Base-by-base conservation (phyloP, 495 filamentous ascomycete genomes). In the Penicillium coprophilum region DNA sequence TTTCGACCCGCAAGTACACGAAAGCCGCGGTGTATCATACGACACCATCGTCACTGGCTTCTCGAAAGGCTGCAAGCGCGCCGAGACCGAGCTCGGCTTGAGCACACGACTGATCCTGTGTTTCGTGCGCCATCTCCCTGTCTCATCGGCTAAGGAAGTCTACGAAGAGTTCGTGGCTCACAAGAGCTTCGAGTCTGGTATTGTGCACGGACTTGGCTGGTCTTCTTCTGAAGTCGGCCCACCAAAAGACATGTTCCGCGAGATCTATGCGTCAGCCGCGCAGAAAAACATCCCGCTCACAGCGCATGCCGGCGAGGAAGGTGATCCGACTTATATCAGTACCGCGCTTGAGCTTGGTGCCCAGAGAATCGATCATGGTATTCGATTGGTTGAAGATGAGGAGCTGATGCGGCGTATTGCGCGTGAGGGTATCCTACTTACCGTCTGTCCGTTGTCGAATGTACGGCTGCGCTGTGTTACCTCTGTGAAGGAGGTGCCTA, bases 1-100 rank as follows among this genome's bases (percentile, higher is more conserved):
- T 72, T 91, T 91, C 72, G 88, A 91, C 66, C 88, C 88, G 8
- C 87, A 92, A 60, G 86, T 86, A 4, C 88, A 93, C 66, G 75
- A 79, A 13, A 64, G 66, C n/a, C 80, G 88, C 21, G 83, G 83
- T 13, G 68, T 93, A 9, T n/a, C 74, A 12, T 85, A 86, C 60
- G 55, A 71, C 1, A 85, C 82, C 8, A 76, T 91, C 21, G 72
- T 91, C 1, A 56, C 56, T 3, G 87, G 87, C 1, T 84, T 89
- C 60, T 67, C 65, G 12, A 71, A 73, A 8, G 88, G 83, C 1
- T 84, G 85, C 56, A 63, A 74, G 47, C 78, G 82, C 40, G 88
- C 87, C 0, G 77, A 85, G 63, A 58, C 59, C n/a, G 83, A 91
- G 45, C 76, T 88, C 13, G 82, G 82, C 12, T 75, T 91, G 19